Conservation (phyloP, 2,329 filamentous ascomycete genomes). For the Pseudocercospora musae region DNA sequence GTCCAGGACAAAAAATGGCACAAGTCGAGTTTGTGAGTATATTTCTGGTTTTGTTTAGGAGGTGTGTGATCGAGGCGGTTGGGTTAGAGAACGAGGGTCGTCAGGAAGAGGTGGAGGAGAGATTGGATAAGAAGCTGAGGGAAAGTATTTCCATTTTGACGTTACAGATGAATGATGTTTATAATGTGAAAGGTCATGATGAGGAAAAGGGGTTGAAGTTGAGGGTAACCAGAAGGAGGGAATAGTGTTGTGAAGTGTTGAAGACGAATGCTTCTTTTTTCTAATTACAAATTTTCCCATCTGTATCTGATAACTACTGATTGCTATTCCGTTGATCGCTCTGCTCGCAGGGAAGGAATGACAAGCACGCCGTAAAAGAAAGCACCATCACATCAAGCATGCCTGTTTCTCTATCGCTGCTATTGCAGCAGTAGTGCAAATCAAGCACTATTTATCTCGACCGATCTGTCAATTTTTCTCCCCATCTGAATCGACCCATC, state of each 20-base stretch:
- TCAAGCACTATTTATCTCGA: neutral
- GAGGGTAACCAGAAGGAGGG: slow-evolving; percentile 7
- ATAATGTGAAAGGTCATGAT: slow-evolving; percentile 19
- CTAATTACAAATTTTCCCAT: neutral
- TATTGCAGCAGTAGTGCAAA: neutral
- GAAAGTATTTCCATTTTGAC: slow-evolving; percentile 27
- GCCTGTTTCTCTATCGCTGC: neutral
- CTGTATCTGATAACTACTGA: neutral
- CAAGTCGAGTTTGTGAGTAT: slow-evolving; percentile 55
- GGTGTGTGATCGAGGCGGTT: slow-evolving; percentile 24
- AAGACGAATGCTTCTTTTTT: neutral
- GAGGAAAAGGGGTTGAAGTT: slow-evolving; percentile 18
- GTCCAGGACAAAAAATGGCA: slow-evolving; percentile 54
- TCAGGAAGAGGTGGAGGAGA: slow-evolving; percentile 14
- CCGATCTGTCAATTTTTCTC: neutral
- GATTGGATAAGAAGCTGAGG: slow-evolving; percentile 25
- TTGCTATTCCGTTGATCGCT: neutral
- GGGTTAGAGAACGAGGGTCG: slow-evolving; percentile 15
- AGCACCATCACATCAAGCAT: neutral
- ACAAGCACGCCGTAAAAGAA: neutral
- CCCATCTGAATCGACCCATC: neutral
- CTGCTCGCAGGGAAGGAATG: neutral
- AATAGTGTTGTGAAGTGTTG: neutral
- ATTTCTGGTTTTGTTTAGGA: slow-evolving; percentile 39
- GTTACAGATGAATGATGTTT: slow-evolving; percentile 30